Conservation (phyloP, 139 green algal species). For the Microglena sp. region DNA sequence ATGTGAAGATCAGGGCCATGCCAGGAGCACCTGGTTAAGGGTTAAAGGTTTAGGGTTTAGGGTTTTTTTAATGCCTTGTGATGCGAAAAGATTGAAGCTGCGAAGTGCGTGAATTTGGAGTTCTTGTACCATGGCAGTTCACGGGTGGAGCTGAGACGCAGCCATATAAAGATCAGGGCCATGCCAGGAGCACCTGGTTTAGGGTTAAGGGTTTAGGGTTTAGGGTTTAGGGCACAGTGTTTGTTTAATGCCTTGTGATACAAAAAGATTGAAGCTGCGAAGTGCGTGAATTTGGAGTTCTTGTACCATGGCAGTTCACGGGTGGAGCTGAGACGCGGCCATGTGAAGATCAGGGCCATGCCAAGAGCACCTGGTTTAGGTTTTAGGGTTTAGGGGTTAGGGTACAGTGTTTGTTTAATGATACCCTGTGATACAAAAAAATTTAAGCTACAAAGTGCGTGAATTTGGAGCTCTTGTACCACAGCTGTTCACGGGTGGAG, state of each 20-base stretch:
- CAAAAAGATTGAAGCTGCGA: no score
- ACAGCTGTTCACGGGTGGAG: conserved; percentile 59
- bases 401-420: not conserved
- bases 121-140: conserved; percentile 69
- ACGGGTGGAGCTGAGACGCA: conserved; percentile 57
- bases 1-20: conserved; percentile 52
- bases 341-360: conserved; percentile 52
- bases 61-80: not conserved
- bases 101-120: conserved; percentile 1
- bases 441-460: not conserved
- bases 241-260: no score
- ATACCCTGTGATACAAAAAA: no score
- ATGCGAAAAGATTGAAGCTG: no score
- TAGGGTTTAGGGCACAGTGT: no score
- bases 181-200: not conserved
- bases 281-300: conserved; percentile 15
- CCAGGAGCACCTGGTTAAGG: not conserved
- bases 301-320: conserved; percentile 71
- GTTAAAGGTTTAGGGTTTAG: not conserved
- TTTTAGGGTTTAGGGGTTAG: not conserved
- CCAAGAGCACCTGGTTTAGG: not conserved
- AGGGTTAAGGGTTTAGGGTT: no score
- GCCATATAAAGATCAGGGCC: conserved; percentile 62
- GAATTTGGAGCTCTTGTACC: conserved; percentile 39
- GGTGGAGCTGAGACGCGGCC: conserved; percentile 63